Conservation (phyloP, 257 asterid genomes). For the Lavandula angustifolia region DNA sequence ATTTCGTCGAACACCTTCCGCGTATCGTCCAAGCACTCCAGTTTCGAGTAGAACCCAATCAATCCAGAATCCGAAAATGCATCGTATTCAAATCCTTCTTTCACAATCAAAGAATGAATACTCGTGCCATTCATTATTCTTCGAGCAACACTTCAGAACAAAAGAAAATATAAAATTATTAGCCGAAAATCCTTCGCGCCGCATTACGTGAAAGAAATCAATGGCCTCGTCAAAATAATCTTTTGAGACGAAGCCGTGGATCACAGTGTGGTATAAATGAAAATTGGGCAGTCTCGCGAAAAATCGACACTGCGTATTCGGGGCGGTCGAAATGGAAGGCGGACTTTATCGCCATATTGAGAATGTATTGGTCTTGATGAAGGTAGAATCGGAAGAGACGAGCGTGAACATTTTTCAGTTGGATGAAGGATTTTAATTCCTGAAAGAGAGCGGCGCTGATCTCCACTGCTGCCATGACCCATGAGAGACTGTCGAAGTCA, state of each 20-base stretch:
- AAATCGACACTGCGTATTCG: constrained; percentile 33
- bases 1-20: constrained; percentile 33
- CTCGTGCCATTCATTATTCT: constrained; percentile 30
- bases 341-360: constrained; percentile 38
- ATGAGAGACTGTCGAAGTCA: neutral
- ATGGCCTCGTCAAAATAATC: constrained; percentile 35
- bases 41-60: constrained; percentile 38
- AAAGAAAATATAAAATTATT: constrained; percentile 35
- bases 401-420: constrained; percentile 39
- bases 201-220: constrained; percentile 39
- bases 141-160: constrained; percentile 39
- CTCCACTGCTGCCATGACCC: constrained; percentile 35
- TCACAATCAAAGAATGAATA: constrained; percentile 38
- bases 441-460: constrained; percentile 31
- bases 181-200: constrained; percentile 31
- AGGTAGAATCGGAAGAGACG: constrained; percentile 33
- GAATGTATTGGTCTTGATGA: constrained; percentile 32
- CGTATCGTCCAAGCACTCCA: constrained; percentile 39
- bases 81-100: constrained; percentile 34
- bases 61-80: constrained; percentile 35
- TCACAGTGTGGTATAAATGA: constrained; percentile 39
- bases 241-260: constrained; percentile 38
- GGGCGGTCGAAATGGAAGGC: constrained; percentile 41
- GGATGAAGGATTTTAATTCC: constrained; percentile 32
- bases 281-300: constrained; percentile 37